phyloP scores from a whole-genome alignment of 345 rosid species.

The Corchorus capsularis region DNA sequence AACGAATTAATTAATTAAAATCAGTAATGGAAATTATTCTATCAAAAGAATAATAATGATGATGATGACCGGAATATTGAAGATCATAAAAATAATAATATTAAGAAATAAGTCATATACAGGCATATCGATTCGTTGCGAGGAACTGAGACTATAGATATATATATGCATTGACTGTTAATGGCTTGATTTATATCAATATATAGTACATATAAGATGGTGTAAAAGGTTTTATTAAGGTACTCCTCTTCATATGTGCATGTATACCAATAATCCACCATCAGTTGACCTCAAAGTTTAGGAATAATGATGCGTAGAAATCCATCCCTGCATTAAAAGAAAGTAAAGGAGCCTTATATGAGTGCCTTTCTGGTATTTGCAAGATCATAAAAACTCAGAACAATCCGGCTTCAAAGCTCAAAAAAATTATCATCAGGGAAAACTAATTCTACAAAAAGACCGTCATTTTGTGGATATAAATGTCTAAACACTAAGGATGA shows the following conservation, averaged over 20 bases:
- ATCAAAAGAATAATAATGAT: too few relatives aligned
- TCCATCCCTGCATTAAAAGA: constrained; percentile 55
- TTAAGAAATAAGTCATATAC: too few relatives aligned
- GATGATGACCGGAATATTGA: too few relatives aligned
- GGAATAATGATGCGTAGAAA: constrained; percentile 57
- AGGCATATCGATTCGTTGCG: too few relatives aligned
- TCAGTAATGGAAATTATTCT: too few relatives aligned
- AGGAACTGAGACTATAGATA: too few relatives aligned
- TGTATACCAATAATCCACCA: neutral
- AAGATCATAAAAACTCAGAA: neutral
- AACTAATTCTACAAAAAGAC: neutral
- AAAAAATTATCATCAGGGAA: neutral
- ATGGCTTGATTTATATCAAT: neutral
- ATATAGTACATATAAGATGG: neutral
- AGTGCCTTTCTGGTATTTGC: neutral
- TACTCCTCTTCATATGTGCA: neutral
- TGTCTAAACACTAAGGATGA: neutral
- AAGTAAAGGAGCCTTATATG: neutral
- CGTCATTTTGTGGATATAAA: neutral
- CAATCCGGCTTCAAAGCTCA: neutral
- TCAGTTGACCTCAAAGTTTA: constrained; percentile 45
- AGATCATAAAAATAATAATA: too few relatives aligned
- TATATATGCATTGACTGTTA: neutral
- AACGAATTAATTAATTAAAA: too few relatives aligned
- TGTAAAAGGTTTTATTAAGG: neutral